Conservation (phyloP, 2,329 filamentous ascomycete species). For the Nothophaeocryptopus gaeumannii region DNA sequence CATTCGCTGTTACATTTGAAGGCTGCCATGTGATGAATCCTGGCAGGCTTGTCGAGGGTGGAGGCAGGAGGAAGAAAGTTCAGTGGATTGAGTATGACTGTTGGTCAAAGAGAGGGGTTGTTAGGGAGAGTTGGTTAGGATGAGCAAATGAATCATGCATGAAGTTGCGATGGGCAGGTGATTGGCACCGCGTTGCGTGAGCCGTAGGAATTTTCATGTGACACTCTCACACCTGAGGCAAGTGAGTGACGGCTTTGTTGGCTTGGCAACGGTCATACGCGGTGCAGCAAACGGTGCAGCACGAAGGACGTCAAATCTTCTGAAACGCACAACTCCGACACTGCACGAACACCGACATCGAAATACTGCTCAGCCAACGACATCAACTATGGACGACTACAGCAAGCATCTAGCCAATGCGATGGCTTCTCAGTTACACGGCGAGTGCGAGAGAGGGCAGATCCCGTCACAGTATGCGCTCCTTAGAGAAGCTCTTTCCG, state of each 20-base stretch:
- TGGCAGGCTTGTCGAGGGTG: constrained; percentile 63
- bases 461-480: too few relatives aligned
- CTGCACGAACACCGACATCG: too few relatives aligned
- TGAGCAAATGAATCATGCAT: constrained; percentile 6
- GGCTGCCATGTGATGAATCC: constrained; percentile 96
- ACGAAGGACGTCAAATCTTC: neutral
- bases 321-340: too few relatives aligned
- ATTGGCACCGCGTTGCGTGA: neutral
- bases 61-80: constrained; percentile 61
- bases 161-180: neutral
- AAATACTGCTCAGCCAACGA: too few relatives aligned
- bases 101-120: constrained; percentile 56
- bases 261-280: neutral
- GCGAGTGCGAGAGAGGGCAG: too few relatives aligned
- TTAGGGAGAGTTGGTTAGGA: constrained; percentile 56
- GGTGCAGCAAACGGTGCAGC: neutral
- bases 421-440: too few relatives aligned
- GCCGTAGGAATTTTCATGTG: neutral
- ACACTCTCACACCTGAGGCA: neutral
- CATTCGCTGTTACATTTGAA: constrained; percentile 88
- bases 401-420: too few relatives aligned
- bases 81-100: constrained; percentile 88
- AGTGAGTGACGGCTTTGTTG: neutral
- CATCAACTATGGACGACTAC: too few relatives aligned
- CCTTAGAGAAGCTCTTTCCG: too few relatives aligned